Evolutionary conservation across 2,329 filamentous ascomycete species (phyloP).

Genomic region (Coccinonectria pachysandricola): DNA sequence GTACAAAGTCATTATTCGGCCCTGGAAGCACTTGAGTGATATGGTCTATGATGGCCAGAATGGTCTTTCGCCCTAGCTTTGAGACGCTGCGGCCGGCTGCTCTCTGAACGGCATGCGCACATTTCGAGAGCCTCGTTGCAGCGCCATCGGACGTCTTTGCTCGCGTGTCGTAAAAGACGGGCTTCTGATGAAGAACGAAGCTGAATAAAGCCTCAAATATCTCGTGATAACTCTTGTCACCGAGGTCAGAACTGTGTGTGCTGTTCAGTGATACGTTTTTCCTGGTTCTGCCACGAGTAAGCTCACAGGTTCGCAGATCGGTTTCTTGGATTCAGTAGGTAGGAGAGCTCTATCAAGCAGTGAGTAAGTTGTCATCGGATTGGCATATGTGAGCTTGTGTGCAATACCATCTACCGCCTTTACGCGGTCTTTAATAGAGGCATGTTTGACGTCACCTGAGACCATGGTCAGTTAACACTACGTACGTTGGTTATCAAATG

Average conservation of each 20-base stretch:
- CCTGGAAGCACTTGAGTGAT: constrained; percentile 64
- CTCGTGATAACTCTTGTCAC: constrained; percentile 69
- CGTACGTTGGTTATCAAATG: constrained; percentile 1
- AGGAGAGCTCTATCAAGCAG: constrained; percentile 27
- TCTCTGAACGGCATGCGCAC: constrained; percentile 60
- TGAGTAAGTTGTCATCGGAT: no score
- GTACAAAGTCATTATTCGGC: constrained; percentile 50
- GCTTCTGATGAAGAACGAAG: constrained; percentile 57
- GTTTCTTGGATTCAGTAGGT: constrained; percentile 29
- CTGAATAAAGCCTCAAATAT: constrained; percentile 75
- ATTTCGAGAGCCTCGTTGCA: constrained; percentile 51
- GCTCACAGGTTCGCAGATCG: constrained; percentile 27
- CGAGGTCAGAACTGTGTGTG: constrained; percentile 33
- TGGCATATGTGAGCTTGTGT: not conserved
- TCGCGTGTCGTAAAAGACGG: constrained; percentile 45
- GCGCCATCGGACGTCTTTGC: constrained; percentile 37
- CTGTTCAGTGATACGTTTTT: constrained; percentile 6
- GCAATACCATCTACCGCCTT: constrained; percentile 30
- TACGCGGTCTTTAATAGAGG: constrained; percentile 27
- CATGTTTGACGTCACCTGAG: constrained; percentile 25
- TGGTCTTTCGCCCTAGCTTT: constrained; percentile 63
- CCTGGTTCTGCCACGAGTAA: no score
- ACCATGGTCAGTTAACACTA: constrained; percentile 5
- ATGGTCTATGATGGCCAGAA: constrained; percentile 71
- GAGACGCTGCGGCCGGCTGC: constrained; percentile 59